phyloP scores from a whole-genome alignment of 1,284 basidiomycete genomes.

The Apiotrichum montevideense region DNA sequence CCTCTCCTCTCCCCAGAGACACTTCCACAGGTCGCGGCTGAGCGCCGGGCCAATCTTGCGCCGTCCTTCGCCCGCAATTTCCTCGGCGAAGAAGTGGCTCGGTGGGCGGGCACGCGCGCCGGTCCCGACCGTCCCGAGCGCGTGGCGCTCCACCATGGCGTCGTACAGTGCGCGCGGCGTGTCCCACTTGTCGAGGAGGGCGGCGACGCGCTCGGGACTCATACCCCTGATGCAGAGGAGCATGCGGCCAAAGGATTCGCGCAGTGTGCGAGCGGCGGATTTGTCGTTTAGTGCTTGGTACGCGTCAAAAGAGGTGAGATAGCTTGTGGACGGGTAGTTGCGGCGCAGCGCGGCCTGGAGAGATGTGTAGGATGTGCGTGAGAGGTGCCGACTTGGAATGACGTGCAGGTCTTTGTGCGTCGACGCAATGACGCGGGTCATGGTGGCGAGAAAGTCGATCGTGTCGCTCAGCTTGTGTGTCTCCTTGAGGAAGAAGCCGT shows the following conservation, averaged over 20 bases:
- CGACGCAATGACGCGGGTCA: constrained; percentile 49
- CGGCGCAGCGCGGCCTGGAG: constrained; percentile 43
- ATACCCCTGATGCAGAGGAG: constrained; percentile 52
- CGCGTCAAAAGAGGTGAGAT: constrained; percentile 49
- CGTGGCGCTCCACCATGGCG: constrained; percentile 30
- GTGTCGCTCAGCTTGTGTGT: constrained; percentile 51
- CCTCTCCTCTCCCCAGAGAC: constrained; percentile 3
- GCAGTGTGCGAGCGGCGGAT: constrained; percentile 47
- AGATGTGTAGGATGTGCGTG: constrained; percentile 21
- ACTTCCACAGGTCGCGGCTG: constrained; percentile 34
- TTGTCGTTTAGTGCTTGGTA: constrained; percentile 53
- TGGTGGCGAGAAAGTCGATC: constrained; percentile 51
- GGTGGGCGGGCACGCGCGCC: constrained; percentile 13
- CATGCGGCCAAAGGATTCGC: constrained; percentile 52
- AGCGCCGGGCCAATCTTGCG: constrained; percentile 48
- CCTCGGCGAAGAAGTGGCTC: constrained; percentile 42
- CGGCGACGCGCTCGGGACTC: constrained; percentile 51
- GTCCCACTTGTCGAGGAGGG: constrained; percentile 49
- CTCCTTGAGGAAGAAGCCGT: constrained; percentile 54
- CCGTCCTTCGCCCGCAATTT: constrained; percentile 40
- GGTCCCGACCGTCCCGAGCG: constrained; percentile 9
- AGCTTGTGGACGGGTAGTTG: constrained; percentile 31
- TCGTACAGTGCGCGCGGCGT: constrained; percentile 49
- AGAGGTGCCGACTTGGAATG: constrained; percentile 47
- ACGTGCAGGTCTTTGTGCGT: constrained; percentile 43